Base-by-base conservation (phyloP, 495 filamentous ascomycete species). In the Xylaria curta region DNA sequence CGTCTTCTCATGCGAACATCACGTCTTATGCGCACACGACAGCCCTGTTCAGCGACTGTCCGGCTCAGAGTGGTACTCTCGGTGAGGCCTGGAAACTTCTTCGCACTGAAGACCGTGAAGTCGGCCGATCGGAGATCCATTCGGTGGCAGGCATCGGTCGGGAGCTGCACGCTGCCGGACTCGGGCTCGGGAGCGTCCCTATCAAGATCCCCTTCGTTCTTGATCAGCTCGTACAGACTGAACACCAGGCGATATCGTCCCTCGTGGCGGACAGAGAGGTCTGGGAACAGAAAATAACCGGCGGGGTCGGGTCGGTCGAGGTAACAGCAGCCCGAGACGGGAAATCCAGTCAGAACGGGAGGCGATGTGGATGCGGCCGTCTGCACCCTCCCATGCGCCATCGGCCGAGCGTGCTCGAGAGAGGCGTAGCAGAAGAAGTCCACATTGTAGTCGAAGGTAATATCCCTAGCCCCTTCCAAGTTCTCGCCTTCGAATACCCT, bases 371-470 rank as follows among this genome's bases (percentile, higher is more conserved):
- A 83, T 31, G 90, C 82, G 4, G 89, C 86, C 28, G 88, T 87
- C 66, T 87, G 85, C 53, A 92, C 87, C 56, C 95, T 91, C 38
- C 91, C 92, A 69, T 95, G 93, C 3, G 94, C 94, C 75, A 98
- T 94, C 21, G 89, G 88, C 13, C 96, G 92, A 19, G 94, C 93
- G 74, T 92, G 89, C 73, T 98, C 95, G 70, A 99, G 87, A 0
- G 95, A 97, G 9, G 94, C 94, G 76, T 92, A 99, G 63, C 98
- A 92, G 83, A 99, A 98, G 87, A 98, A 99, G 82, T 97, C 97
- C 77, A 95, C 95, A 77, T 97, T 95, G 82, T 97, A 94, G 69
- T 89, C 86, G 79, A 96, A 97, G 8, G 96, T 98, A 76, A 97
- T 92, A 74, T 96, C 92, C 68, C 89, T 89, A 79, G 84, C 86